Evolutionary conservation across 2,329 filamentous ascomycete species (phyloP), one percentile per base, ranked within the genome.

Genomic region (Pestalotiopsis sp.): DNA sequence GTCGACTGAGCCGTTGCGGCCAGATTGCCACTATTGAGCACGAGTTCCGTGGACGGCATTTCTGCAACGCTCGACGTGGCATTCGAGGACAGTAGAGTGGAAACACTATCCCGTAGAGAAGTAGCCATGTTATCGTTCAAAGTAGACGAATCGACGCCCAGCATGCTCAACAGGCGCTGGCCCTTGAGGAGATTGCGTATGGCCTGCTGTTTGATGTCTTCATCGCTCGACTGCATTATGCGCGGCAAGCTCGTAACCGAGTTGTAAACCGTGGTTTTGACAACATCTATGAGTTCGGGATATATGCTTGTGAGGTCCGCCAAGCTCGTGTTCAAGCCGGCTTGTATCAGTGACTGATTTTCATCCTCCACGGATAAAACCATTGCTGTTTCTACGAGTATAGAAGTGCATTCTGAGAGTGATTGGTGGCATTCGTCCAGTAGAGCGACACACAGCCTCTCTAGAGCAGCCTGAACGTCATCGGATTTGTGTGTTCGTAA

Each of bases 201-300:
- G 2, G 91, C 90, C 67, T 87, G 86, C 70, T 90, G 86, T 77
- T 97, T 97, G 36, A 87, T 84, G n/a, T 85, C 85, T 73, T 97
- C 94, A 74, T 98, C 94, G 72, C 90, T 92, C 9, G 90, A 89
- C 77, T 95, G 93, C 90, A 98, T 95, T 14, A 93, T 81, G 17
- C 94, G 88, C 4, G 95, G 91, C 20, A 99, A 86, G 55, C 93
- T 91, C 2, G 89, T 88, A 27, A 95, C 87, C 94, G 95, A 98
- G 65, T 90, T 90, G 77, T 95, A 92, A 0, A 97, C 85, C 0
- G 88, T 91, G 36, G 86, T 87, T 73, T 93, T 93, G 31, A 95
- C 82, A 2, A 88, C 82, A 25, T 92, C 89, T 3, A 86, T 81
- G 2, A 95, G 84, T 63, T 87, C 82, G 1, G 86, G 80, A 72